Conservation (phyloP, 2,329 filamentous ascomycete species). For the Shiraia sp. region DNA sequence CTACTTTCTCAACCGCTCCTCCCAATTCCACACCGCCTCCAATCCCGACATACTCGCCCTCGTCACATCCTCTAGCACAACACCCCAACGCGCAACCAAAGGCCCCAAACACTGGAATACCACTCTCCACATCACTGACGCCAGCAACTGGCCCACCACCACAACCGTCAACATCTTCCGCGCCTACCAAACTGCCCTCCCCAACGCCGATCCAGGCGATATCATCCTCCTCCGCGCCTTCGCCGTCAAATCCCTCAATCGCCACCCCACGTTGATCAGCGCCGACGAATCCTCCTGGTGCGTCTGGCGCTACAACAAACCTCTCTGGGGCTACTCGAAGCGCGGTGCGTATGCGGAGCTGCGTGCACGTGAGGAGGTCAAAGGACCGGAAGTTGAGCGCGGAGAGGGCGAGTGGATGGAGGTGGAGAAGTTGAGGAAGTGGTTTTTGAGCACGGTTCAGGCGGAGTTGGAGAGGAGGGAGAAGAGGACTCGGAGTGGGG, state of each 20-base stretch:
- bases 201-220: slow-evolving; percentile 47
- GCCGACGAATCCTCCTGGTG: slow-evolving; percentile 52
- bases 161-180: slow-evolving; percentile 49
- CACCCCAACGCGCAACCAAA: slow-evolving; percentile 43
- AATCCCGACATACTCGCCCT: slow-evolving; percentile 52
- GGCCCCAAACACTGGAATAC: slow-evolving; percentile 52
- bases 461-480: slow-evolving; percentile 20
- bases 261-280: slow-evolving; percentile 43
- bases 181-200: slow-evolving; percentile 48
- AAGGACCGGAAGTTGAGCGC: slow-evolving; percentile 51
- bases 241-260: slow-evolving; percentile 46
- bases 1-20: slow-evolving; percentile 46
- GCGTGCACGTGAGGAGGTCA: slow-evolving; percentile 47
- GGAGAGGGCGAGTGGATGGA: slow-evolving; percentile 50
- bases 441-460: slow-evolving; percentile 39
- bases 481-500: slow-evolving; percentile 10
- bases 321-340: slow-evolving; percentile 27
- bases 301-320: slow-evolving; percentile 49
- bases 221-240: slow-evolving; percentile 51
- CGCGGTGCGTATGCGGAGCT: slow-evolving; percentile 33
- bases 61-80: slow-evolving; percentile 39
- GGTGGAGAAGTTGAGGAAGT: slow-evolving; percentile 45
- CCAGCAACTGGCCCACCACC: slow-evolving; percentile 28
- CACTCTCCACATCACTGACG: slow-evolving; percentile 47
- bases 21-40: slow-evolving; percentile 36